A percentile compares a stretch with the other conserved stretches of the same genome.
These are phyloP conservation scores for Corallochytrium limacisporum DNA, from an alignment of 78 protist genomes.

Conservation along the genomic window DNA sequence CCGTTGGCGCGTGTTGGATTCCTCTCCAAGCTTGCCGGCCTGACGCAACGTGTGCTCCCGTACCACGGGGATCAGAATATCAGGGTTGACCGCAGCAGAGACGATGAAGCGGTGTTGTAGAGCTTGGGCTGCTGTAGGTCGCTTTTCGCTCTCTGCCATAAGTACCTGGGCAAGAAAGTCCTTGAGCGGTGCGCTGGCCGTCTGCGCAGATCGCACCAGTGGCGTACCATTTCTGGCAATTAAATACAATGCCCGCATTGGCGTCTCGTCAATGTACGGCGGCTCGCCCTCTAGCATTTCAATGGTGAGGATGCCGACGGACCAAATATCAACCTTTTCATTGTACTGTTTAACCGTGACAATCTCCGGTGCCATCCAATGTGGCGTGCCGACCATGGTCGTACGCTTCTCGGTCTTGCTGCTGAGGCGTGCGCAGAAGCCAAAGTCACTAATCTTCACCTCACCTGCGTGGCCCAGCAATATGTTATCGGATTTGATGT, in stretches of 20 bases:
- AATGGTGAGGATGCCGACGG: slow-evolving; percentile 67
- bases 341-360: slow-evolving; percentile 55
- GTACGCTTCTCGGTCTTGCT: slow-evolving; percentile 21
- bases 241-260: slow-evolving; percentile 66
- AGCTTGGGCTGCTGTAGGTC: too few relatives aligned
- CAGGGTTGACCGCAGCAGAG: too few relatives aligned
- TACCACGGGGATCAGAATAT: too few relatives aligned
- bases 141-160: too few relatives aligned
- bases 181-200: slow-evolving; percentile 43
- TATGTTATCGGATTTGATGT: slow-evolving; percentile 50
- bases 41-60: too few relatives aligned
- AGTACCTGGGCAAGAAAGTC: slow-evolving; percentile 54
- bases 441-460: slow-evolving; percentile 64
- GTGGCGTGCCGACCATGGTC: slow-evolving; percentile 52
- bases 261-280: slow-evolving; percentile 75
- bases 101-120: too few relatives aligned
- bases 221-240: slow-evolving; percentile 81
- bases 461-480: slow-evolving; percentile 29
- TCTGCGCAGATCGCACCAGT: slow-evolving; percentile 31
- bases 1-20: too few relatives aligned
- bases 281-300: slow-evolving; percentile 85
- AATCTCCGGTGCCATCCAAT: slow-evolving; percentile 73
- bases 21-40: too few relatives aligned
- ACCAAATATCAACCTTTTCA: slow-evolving; percentile 63
- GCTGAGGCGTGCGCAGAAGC: slow-evolving; percentile 51